Base-by-base conservation (phyloP, 148 eudicot species). In the Vaccinium macrocarpon region DNA sequence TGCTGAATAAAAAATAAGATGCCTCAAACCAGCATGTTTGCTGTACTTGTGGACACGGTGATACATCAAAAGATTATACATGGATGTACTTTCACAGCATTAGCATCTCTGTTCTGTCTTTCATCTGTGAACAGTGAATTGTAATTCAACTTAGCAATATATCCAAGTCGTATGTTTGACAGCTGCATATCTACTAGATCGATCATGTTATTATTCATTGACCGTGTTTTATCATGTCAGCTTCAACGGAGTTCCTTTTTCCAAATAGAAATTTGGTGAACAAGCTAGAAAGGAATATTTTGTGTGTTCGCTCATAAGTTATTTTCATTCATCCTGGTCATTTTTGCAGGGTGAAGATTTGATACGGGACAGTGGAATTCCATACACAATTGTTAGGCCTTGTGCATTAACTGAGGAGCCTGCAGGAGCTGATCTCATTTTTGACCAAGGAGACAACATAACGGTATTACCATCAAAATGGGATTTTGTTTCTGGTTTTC, bases 401-500 rank as follows among this genome's bases (percentile, higher is more conserved):
- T 97, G 98, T 84, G 99, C 99, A 53, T 87, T 97, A 84, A 97
- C 99, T 0, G 99, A 97, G 91, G 99, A 97, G 84, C 99, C 96
- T 80, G 96, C 98, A n/a, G 98, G 99, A 87, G 98, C 99, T 70
- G 94, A 97, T 92, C 98, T 97, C 72, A 91, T 95, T 80, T 97
- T 97, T 85, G 99, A 93, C 14, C 98, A 97, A 89, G 99, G 99
- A 79, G 99, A 97, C 90, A 94, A 95, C 84, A 94, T 95, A 61
- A 97, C 95, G 86, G 98, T 95, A 90, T 27, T 80, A 52, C 16
- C 23, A 55, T 35, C 51, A 0, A 0, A 9, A 23, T 49, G 32
- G 48, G 29, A 27, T 2, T 66, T 66, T 61, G 25, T 61, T 81
- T 46, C 16, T 46, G 32, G 68, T 42, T 25, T 81, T 16, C 51